Base-by-base conservation (phyloP, 148 eudicot species). In the Camellia granthamiana region DNA sequence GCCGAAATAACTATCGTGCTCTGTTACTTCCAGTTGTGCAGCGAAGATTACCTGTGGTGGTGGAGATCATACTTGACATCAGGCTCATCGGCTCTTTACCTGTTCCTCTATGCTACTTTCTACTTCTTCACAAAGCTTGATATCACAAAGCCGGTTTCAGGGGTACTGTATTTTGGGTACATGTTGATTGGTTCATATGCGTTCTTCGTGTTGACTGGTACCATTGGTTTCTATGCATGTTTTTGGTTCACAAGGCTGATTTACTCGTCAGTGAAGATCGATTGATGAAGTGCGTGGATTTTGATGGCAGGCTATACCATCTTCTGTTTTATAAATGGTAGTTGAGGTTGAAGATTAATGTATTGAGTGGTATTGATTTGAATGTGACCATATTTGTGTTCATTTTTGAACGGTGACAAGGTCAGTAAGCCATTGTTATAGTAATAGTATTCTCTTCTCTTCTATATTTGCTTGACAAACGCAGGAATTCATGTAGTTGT, bases 41-140 rank as follows among this genome's bases (percentile, higher is more conserved):
- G 88, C 72, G 90, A 85, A 75, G 90, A 88, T 65, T 88, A 85
- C 72, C 71, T 80, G 60, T 88, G 90, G 88, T 88, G 90, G 90
- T 88, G 90, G 90, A 85, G 80, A 41, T 85, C 90, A 19, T 85
- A 82, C 77, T 73, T 88, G 56, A 83, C 86, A 68, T 81, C 90
- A 1, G 88, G 90, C 41, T 70, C 84, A 12, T 85, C 90, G 18
- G 90, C 86, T 38, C 80, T 83, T 6, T 88, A 85, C 80, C 81
- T 88, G 2, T 88, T 83, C 88, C 81, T 88, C 23, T 88, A 88
- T 41, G 83, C 88, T 0, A 75, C 85, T n/a, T 85, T 83, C 78
- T 88, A 83, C 81, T 83, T 88, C 82, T 82, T 82, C 78, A 78
- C 83, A 18, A 72, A 79, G 76, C 81, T 88, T 6, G 82, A 85